Evolutionary conservation across 2,329 filamentous ascomycete species (phyloP).

Genomic region (Epichloe baconii): DNA sequence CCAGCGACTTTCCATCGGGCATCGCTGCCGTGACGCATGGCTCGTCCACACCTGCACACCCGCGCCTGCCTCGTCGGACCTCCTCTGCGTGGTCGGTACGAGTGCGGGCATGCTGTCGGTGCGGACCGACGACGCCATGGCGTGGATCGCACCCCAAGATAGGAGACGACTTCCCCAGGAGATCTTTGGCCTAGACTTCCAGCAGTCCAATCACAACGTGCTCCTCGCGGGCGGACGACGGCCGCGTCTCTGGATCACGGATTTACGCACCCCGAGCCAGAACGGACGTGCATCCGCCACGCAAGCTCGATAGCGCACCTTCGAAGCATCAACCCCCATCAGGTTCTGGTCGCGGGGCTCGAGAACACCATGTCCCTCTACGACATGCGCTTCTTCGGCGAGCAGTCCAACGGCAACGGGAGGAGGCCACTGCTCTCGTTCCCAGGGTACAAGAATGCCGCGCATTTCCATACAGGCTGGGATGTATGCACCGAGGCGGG

Average conservation of each 20-base stretch:
- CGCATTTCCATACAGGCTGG: conserved; percentile 36
- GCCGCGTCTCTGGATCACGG: conserved; percentile 31
- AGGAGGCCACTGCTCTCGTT: conserved; percentile 33
- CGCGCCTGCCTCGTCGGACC: conserved; percentile 25
- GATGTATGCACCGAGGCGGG: conserved; percentile 34
- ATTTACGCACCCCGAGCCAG: conserved; percentile 26
- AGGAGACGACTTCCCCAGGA: conserved; percentile 16
- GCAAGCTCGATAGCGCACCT: conserved; percentile 35
- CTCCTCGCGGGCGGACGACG: conserved; percentile 38
- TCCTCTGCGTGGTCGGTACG: conserved; percentile 35
- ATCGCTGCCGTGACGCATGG: conserved; percentile 15
- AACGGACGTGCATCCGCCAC: conserved; percentile 22
- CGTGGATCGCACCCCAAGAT: conserved; percentile 19
- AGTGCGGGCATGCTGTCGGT: conserved; percentile 32
- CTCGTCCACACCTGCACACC: conserved; percentile 28
- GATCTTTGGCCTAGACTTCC: conserved; percentile 37
- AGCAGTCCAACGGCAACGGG: conserved; percentile 9
- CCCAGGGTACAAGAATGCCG: conserved; percentile 34
- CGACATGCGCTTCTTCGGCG: conserved; percentile 35
- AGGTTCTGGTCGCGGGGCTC: conserved; percentile 40
- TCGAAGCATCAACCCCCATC: conserved; percentile 32
- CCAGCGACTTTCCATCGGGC: conserved; percentile 18
- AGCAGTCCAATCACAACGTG: conserved; percentile 27
- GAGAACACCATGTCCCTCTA: conserved; percentile 38
- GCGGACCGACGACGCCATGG: conserved; percentile 17